phyloP scores from a whole-genome alignment of 2,329 filamentous ascomycete genomes.

The Fusarium albosuccineum region DNA sequence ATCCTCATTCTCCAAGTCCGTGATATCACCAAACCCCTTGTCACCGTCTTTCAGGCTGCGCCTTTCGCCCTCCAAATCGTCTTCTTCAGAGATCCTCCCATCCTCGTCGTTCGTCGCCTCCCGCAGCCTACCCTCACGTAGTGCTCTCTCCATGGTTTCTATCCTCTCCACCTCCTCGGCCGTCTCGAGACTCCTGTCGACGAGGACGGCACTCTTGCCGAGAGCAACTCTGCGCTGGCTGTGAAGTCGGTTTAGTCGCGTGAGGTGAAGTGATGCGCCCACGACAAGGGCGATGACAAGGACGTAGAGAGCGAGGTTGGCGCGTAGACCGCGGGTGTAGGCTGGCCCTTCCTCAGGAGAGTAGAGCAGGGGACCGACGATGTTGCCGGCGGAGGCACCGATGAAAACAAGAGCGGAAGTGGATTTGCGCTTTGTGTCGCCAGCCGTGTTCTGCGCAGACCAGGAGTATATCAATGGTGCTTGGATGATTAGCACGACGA shows the following conservation, averaged over 20 bases:
- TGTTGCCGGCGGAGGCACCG: constrained; percentile 74
- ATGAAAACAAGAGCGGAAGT: constrained; percentile 75
- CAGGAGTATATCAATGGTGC: constrained; percentile 72
- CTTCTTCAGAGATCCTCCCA: constrained; percentile 15
- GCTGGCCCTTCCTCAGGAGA: constrained; percentile 62
- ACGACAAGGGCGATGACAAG: constrained; percentile 66
- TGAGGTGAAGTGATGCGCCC: constrained; percentile 60
- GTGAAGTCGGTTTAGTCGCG: constrained; percentile 67
- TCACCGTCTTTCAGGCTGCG: constrained; percentile 23
- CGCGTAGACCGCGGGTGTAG: constrained; percentile 65
- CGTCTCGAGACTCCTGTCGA: constrained; percentile 71
- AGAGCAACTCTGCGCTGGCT: constrained; percentile 65
- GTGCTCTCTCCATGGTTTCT: constrained; percentile 45
- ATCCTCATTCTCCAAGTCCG: constrained; percentile 72
- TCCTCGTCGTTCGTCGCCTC: constrained; percentile 22
- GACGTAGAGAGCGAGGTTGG: constrained; percentile 72
- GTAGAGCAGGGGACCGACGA: constrained; percentile 75
- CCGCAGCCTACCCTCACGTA: constrained; percentile 24
- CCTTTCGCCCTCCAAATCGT: constrained; percentile 24
- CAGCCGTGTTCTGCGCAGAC: constrained; percentile 73
- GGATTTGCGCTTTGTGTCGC: constrained; percentile 77
- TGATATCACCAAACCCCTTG: constrained; percentile 62
- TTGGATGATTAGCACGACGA: constrained; percentile 45
- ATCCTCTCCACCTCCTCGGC: constrained; percentile 57
- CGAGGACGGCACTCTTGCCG: constrained; percentile 69